phyloP scores from a whole-genome alignment of 257 asterid species.

The Lycium ferocissimum region DNA sequence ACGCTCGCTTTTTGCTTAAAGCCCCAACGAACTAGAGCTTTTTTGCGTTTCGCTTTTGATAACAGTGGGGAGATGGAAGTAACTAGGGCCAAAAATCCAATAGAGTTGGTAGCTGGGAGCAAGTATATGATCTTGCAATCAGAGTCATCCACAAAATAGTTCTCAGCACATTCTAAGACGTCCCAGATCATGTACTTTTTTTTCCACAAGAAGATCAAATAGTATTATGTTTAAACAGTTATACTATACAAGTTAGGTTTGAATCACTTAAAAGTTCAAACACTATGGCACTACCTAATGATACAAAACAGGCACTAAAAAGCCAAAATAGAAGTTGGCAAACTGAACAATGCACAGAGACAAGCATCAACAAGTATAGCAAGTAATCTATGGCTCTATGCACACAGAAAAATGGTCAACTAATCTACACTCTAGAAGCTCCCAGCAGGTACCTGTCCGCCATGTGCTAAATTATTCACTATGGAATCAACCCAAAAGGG shows the following conservation, averaged over 20 bases:
- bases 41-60: too few species aligned
- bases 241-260: not conserved
- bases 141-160: slow-evolving; percentile 11
- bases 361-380: slow-evolving; percentile 20
- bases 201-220: not conserved
- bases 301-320: not conserved
- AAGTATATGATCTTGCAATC: not conserved
- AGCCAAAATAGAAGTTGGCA: not conserved
- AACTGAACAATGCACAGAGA: not conserved
- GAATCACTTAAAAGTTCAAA: slow-evolving; percentile 4
- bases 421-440: slow-evolving; percentile 26
- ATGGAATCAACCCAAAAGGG: slow-evolving; percentile 86
- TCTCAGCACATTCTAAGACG: not conserved
- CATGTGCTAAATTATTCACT: slow-evolving; percentile 57
- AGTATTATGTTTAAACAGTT: not conserved
- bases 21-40: too few species aligned
- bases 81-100: too few species aligned
- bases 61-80: too few species aligned
- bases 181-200: not conserved
- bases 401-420: not conserved
- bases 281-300: slow-evolving; percentile 4
- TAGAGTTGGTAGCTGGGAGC: too few species aligned
- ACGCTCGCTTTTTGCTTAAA: too few species aligned
- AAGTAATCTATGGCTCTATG: not conserved
- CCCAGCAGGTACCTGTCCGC: slow-evolving; percentile 68